Percentiles rank a stretch among this genome's conserved stretches.
Conservation (phyloP, 495 filamentous ascomycete species). For the Neurospora sp. region DNA sequence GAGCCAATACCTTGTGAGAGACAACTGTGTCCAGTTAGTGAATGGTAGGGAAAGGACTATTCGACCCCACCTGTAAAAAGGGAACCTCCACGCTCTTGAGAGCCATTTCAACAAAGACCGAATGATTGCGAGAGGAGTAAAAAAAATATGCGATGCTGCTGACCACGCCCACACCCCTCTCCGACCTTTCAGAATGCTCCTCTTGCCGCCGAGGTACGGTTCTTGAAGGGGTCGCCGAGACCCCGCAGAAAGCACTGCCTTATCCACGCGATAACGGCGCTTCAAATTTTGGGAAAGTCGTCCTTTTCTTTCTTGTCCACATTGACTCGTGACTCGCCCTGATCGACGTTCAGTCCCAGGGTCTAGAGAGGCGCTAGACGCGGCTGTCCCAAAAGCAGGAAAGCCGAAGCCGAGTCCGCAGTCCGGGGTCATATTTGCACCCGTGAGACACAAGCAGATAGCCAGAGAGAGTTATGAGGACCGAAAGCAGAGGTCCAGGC, state of each 20-base stretch:
- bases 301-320: background rate
- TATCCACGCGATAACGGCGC: background rate
- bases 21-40: background rate
- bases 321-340: background rate
- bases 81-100: background rate
- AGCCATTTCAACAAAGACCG: background rate
- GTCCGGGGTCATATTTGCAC: background rate
- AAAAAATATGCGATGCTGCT: background rate
- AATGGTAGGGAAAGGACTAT: background rate
- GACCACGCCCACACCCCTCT: background rate
- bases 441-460: background rate
- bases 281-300: background rate
- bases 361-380: background rate
- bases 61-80: background rate
- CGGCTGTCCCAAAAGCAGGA: background rate
- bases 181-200: slow-evolving; percentile 33
- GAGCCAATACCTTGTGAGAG: background rate
- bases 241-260: slow-evolving; percentile 1
- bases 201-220: slow-evolving; percentile 28
- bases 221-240: background rate
- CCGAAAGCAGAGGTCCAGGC: background rate
- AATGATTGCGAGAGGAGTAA: background rate
- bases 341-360: background rate
- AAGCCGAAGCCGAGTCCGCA: background rate
- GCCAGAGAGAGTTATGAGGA: background rate